phyloP scores from a whole-genome alignment of 257 asterid species.

The Fraxinus quadrangulata region DNA sequence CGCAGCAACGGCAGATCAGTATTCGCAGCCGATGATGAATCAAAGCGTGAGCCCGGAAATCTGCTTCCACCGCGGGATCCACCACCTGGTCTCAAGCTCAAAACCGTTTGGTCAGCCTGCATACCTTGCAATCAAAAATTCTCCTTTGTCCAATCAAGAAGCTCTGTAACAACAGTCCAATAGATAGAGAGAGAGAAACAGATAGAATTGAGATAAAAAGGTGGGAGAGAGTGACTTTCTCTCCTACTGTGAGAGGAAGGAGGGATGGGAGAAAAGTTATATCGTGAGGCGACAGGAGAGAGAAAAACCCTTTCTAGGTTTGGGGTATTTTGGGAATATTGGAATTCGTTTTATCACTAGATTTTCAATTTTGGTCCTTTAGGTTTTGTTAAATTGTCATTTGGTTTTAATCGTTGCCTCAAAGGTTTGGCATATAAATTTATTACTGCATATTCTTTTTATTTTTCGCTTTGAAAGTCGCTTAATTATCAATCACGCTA shows the following conservation, averaged over 20 bases:
- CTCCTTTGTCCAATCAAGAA: conserved; percentile 33
- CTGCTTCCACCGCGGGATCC: conserved; percentile 31
- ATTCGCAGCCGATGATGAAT: background rate
- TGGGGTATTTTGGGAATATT: background rate
- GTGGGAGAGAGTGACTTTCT: background rate
- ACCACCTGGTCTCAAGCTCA: conserved; percentile 63
- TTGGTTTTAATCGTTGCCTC: no score
- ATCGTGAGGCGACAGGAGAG: background rate
- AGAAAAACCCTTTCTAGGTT: conserved; percentile 25
- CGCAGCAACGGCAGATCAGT: conserved; percentile 28
- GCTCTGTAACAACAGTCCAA: background rate
- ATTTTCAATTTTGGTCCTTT: background rate
- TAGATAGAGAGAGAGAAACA: background rate
- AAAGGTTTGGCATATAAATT: no score
- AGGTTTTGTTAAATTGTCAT: background rate
- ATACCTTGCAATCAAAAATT: conserved; percentile 33
- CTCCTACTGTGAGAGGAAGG: conserved; percentile 24
- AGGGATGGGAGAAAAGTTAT: background rate
- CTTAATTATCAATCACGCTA: no score
- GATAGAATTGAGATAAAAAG: conserved; percentile 21
- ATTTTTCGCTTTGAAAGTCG: no score
- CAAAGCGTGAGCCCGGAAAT: background rate
- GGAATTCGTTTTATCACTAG: background rate
- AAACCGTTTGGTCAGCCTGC: conserved; percentile 58
- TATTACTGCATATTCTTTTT: no score